Percentiles rank a stretch among this genome's conserved stretches.
Conservation (phyloP, 768 basidiomycete species). For the Termitomyces sp. region DNA sequence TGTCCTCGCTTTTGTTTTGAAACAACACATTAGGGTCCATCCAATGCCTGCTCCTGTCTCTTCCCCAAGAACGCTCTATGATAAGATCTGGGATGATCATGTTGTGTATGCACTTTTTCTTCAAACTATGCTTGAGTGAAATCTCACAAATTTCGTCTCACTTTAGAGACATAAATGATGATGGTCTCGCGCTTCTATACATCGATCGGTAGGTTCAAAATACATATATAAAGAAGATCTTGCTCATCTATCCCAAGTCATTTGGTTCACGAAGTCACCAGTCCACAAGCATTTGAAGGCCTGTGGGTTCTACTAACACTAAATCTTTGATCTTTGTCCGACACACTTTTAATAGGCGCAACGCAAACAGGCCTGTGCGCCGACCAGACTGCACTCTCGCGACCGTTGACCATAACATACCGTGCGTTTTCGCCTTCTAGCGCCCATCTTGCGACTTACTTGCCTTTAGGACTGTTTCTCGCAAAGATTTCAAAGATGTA, state of each 20-base stretch:
- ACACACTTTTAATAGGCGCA: slow-evolving; percentile 40
- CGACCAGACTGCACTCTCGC: slow-evolving; percentile 87
- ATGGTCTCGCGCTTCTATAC: slow-evolving; percentile 78
- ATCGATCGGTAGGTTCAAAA: slow-evolving; percentile 60
- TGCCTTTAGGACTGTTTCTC: slow-evolving; percentile 55
- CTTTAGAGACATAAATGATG: slow-evolving; percentile 62
- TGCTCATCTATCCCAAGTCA: slow-evolving; percentile 29
- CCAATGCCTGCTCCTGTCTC: slow-evolving; percentile 37
- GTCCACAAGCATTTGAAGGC: slow-evolving; percentile 89
- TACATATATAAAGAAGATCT: not conserved
- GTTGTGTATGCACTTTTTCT: slow-evolving; percentile 58
- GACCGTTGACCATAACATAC: slow-evolving; percentile 85
- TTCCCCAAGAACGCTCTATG: slow-evolving; percentile 85
- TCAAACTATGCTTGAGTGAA: not conserved
- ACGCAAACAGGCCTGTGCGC: slow-evolving; percentile 71
- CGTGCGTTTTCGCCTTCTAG: slow-evolving; percentile 42
- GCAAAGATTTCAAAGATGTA: slow-evolving; percentile 71
- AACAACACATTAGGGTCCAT: slow-evolving; percentile 4
- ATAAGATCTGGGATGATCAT: slow-evolving; percentile 98
- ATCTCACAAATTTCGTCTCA: slow-evolving; percentile 7
- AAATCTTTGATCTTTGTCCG: slow-evolving; percentile 6
- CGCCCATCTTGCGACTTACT: slow-evolving; percentile 1
- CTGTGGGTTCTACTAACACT: slow-evolving; percentile 40
- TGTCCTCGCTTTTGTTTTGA: not conserved
- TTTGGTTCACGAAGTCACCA: slow-evolving; percentile 89